phyloP scores from a whole-genome alignment of 2,329 filamentous ascomycete genomes.

The Lachnellula cervina region DNA sequence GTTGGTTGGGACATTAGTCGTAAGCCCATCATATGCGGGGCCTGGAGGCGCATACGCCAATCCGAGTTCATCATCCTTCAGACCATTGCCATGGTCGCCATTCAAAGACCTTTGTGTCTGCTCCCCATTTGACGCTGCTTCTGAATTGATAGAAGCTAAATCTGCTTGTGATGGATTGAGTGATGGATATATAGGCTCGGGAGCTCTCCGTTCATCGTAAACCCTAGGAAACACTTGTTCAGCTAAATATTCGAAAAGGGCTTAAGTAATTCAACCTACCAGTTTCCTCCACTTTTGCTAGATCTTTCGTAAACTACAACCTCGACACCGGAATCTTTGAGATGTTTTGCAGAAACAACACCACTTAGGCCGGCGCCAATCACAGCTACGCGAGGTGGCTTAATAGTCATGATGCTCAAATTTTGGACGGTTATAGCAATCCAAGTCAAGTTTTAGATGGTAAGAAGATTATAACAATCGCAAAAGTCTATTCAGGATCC shows the following conservation, averaged over 20 bases:
- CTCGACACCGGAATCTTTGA: constrained; percentile 41
- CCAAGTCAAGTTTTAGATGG: background rate
- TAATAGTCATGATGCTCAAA: background rate
- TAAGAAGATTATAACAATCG: background rate
- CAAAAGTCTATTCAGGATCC: background rate
- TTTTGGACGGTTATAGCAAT: background rate
- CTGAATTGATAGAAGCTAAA: constrained; percentile 3
- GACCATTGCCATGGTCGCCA: background rate
- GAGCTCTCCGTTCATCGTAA: constrained; percentile 23
- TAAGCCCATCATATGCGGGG: constrained; percentile 24
- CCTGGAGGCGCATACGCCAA: constrained; percentile 25
- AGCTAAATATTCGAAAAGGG: background rate
- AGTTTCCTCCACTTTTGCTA: constrained; percentile 48
- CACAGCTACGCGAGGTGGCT: constrained; percentile 31
- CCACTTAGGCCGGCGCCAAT: constrained; percentile 50
- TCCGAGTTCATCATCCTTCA: constrained; percentile 4
- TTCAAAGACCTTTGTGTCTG: background rate
- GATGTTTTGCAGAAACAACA: constrained; percentile 42
- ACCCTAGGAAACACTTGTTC: constrained; percentile 7
- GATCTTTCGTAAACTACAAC: constrained; percentile 52
- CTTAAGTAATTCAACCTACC: constrained; percentile 31
- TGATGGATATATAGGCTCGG: constrained; percentile 23
- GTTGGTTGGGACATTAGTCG: constrained; percentile 25
- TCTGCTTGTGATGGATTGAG: constrained; percentile 20
- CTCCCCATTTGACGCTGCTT: background rate